These are phyloP conservation scores for Sporothrix schenckii DNA, from an alignment of 2,329 filamentous ascomycete genomes.

Conservation along the genomic window DNA sequence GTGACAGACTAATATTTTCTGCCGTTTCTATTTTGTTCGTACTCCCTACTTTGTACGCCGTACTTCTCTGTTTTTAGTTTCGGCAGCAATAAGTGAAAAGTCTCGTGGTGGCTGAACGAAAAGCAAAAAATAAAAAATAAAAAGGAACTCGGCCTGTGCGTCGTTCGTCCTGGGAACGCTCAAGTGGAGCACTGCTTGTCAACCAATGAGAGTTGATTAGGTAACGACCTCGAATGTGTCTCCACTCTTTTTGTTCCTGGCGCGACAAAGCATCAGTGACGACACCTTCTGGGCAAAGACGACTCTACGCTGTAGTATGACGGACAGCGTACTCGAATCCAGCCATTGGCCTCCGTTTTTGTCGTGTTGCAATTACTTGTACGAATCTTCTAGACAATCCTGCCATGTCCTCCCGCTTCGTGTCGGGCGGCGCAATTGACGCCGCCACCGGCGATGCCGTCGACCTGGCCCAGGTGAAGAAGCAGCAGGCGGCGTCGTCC, in stretches of 20 bases:
- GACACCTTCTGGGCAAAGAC: too few relatives aligned
- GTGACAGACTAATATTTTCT: neutral
- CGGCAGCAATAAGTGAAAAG: neutral
- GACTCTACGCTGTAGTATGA: too few relatives aligned
- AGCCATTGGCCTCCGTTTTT: too few relatives aligned
- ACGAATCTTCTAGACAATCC: too few relatives aligned
- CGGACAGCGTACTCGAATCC: neutral
- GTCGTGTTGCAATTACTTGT: neutral
- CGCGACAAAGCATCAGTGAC: neutral
- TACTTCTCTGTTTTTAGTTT: neutral
- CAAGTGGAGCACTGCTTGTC: neutral
- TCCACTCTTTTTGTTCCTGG: neutral
- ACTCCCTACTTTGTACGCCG: too few relatives aligned
- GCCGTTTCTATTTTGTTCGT: neutral
- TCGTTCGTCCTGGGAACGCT: neutral
- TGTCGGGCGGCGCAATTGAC: slow-evolving; percentile 58
- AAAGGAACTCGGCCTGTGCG: neutral
- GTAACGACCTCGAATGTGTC: neutral
- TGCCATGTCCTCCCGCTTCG: slow-evolving; percentile 58
- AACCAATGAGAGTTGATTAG: neutral
- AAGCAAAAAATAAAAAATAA: neutral
- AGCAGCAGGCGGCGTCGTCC: neutral
- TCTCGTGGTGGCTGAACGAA: slow-evolving; percentile 22
- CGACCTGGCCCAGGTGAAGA: neutral
- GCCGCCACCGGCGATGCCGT: slow-evolving; percentile 42